A percentile compares a stretch with the other conserved stretches of the same genome.
These are phyloP conservation scores for Phytophthora chlamydospora DNA, from an alignment of 352 stramenopile genomes.

Conservation along the genomic window DNA sequence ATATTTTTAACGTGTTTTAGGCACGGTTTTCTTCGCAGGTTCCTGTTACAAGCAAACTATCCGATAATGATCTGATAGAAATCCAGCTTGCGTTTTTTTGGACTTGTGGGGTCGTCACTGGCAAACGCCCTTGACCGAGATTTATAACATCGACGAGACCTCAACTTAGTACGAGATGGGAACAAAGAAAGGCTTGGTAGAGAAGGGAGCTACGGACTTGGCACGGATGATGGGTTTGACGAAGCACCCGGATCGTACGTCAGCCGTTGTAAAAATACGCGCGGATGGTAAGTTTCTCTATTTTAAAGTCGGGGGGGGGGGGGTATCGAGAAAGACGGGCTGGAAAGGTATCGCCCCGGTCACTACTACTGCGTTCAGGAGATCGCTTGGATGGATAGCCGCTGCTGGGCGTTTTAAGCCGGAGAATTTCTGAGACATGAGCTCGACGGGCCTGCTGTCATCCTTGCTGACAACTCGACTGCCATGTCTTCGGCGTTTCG, in stretches of 20 bases:
- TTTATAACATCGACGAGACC: slow-evolving; percentile 13
- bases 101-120: slow-evolving; percentile 5
- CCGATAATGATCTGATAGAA: neutral
- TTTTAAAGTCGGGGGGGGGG: no score
- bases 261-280: neutral
- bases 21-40: slow-evolving; percentile 12
- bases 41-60: slow-evolving; percentile 5
- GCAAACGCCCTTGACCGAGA: slow-evolving; percentile 1
- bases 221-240: slow-evolving; percentile 1
- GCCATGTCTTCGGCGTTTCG: slow-evolving; percentile 11
- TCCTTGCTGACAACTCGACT: slow-evolving; percentile 27
- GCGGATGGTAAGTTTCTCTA: slow-evolving; percentile 11
- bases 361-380: slow-evolving; percentile 16
- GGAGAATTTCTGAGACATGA: slow-evolving; percentile 3
- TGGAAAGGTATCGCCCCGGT: neutral
- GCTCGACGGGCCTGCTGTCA: slow-evolving; percentile 13
- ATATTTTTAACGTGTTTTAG: slow-evolving; percentile 5
- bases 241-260: slow-evolving; percentile 6
- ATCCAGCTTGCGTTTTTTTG: neutral
- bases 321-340: slow-evolving; percentile 2
- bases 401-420: slow-evolving; percentile 3
- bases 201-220: neutral
- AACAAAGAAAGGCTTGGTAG: neutral
- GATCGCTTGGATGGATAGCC: slow-evolving; percentile 5
- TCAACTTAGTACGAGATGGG: slow-evolving; percentile 5